phyloP scores from a whole-genome alignment of 495 filamentous ascomycete species.

The Penicillium bialowiezense region DNA sequence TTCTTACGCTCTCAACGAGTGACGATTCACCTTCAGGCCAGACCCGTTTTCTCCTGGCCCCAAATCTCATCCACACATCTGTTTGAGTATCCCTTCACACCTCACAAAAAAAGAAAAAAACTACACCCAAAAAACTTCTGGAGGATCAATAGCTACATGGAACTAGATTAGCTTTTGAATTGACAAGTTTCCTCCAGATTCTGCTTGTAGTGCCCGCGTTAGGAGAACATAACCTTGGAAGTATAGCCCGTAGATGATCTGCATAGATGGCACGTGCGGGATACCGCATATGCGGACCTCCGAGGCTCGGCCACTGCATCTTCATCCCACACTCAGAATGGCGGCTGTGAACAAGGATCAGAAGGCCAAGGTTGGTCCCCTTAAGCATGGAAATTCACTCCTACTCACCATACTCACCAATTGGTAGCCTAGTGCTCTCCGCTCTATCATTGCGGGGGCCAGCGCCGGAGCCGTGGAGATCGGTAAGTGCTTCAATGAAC shows the following conservation, averaged over 20 bases:
- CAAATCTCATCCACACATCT: neutral
- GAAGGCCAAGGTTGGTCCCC: constrained; percentile 39
- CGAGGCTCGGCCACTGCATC: constrained; percentile 13
- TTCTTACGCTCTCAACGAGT: constrained; percentile 4
- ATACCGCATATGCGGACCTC: constrained; percentile 14
- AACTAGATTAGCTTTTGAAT: constrained; percentile 27
- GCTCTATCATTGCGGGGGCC: constrained; percentile 85
- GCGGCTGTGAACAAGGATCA: constrained; percentile 39
- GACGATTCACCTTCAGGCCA: constrained; percentile 1
- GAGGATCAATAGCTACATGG: constrained; percentile 29
- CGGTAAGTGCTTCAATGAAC: constrained; percentile 45
- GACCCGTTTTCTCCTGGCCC: neutral
- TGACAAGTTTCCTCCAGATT: constrained; percentile 30
- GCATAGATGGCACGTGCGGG: constrained; percentile 19
- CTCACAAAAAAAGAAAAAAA: constrained; percentile 10
- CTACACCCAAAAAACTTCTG: constrained; percentile 19
- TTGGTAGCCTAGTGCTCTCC: constrained; percentile 69
- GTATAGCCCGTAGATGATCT: no score
- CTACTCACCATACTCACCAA: constrained; percentile 16
- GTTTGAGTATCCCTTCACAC: neutral
- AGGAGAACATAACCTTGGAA: no score
- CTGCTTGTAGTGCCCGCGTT: no score
- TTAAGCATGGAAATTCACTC: neutral
- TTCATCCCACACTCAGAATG: constrained; percentile 28
- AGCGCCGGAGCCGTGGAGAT: constrained; percentile 95